These are phyloP conservation scores for Kazachstania psychrophila DNA, from an alignment of 805 yeast species.

Conservation along the genomic window DNA sequence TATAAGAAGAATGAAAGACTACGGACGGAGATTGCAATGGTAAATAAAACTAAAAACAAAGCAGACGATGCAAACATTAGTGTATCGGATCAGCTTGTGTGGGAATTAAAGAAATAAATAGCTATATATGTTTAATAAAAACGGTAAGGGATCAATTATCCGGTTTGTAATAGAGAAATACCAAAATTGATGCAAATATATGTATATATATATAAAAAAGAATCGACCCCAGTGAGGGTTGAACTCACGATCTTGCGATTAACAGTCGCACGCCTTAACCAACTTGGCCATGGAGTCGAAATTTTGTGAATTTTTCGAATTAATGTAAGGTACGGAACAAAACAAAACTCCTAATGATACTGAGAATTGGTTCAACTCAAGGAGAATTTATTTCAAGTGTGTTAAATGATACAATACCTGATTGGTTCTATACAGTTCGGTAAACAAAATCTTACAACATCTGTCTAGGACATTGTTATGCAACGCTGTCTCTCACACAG, in stretches of 20 bases:
- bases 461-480: no score
- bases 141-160: no score
- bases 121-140: background rate
- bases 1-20: constrained; percentile 42
- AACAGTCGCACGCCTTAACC: constrained; percentile 58
- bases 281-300: constrained; percentile 47
- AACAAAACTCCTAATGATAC: no score
- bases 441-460: no score
- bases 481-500: no score
- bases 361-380: no score
- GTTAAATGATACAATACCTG: no score
- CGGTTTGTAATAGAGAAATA: background rate
- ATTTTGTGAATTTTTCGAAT: no score
- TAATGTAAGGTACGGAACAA: no score
- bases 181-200: background rate
- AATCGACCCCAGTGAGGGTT: constrained; percentile 48
- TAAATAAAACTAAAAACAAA: background rate
- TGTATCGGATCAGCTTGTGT: background rate
- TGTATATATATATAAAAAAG: background rate
- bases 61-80: background rate
- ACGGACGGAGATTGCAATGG: constrained; percentile 31
- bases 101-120: background rate
- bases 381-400: no score
- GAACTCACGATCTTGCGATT: constrained; percentile 58
- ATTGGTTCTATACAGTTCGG: no score